These are phyloP conservation scores for Calonectria hawksworthii DNA, from an alignment of 2,329 filamentous ascomycete genomes.

Conservation along the genomic window DNA sequence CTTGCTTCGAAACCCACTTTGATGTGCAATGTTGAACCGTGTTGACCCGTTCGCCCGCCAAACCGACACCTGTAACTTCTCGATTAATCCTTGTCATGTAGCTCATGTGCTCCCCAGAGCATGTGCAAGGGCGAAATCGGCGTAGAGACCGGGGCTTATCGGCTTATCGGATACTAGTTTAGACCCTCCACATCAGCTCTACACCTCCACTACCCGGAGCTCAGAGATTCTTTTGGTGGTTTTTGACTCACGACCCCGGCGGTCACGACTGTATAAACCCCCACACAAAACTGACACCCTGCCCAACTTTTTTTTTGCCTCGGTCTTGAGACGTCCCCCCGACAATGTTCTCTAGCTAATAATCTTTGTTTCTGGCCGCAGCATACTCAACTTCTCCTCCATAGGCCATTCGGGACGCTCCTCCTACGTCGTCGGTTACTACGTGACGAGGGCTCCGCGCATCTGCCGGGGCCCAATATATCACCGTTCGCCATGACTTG, in stretches of 20 bases:
- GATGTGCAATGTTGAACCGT: not conserved
- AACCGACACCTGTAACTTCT: not conserved
- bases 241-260: slow-evolving; percentile 31
- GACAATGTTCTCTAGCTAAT: slow-evolving; percentile 43
- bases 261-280: slow-evolving; percentile 21
- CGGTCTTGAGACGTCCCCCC: not conserved
- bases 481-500: slow-evolving; percentile 55
- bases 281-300: slow-evolving; percentile 16
- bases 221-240: slow-evolving; percentile 24
- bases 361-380: slow-evolving; percentile 38
- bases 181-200: slow-evolving; percentile 17
- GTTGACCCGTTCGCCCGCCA: slow-evolving; percentile 22
- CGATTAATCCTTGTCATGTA: not conserved
- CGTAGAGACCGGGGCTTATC: slow-evolving; percentile 41
- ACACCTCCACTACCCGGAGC: slow-evolving; percentile 30
- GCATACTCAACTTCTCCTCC: slow-evolving; percentile 27
- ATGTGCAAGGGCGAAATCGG: slow-evolving; percentile 39
- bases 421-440: slow-evolving; percentile 20
- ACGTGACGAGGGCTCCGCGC: slow-evolving; percentile 5
- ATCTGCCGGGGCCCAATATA: slow-evolving; percentile 22
- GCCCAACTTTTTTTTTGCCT: slow-evolving; percentile 1
- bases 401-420: slow-evolving; percentile 38
- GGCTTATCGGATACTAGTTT: slow-evolving; percentile 42
- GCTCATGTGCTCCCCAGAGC: not conserved
- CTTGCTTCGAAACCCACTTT: not conserved